phyloP scores from a whole-genome alignment of 257 asterid genomes.

The Parsonsia alboflavescens region DNA sequence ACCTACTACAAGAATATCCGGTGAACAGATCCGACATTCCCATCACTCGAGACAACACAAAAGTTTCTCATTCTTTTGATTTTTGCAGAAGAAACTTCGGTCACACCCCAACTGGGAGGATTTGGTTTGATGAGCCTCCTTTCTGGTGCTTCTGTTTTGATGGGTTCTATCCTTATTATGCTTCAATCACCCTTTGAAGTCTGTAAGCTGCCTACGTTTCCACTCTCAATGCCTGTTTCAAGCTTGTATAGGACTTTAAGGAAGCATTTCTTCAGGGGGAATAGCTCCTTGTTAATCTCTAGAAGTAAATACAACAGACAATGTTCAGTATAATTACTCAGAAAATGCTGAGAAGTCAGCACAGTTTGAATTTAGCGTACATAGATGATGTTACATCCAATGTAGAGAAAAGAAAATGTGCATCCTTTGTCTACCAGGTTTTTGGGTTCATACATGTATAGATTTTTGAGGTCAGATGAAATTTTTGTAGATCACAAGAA shows the following conservation, averaged over 20 bases:
- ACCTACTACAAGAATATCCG: conserved; percentile 63
- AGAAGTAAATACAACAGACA: not conserved
- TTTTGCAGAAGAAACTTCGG: not conserved
- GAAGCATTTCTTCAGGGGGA: not conserved
- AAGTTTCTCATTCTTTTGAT: conserved; percentile 54
- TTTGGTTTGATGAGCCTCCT: not conserved
- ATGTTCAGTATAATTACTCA: not conserved
- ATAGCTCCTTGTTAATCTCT: not conserved
- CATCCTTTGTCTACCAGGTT: not conserved
- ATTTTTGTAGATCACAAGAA: conserved; percentile 16
- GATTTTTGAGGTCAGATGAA: conserved; percentile 9
- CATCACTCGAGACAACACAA: conserved; percentile 43
- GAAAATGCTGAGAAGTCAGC: not conserved
- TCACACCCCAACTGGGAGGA: not conserved
- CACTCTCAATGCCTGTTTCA: not conserved
- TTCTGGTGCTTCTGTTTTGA: not conserved
- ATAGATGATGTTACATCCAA: conserved; percentile 2
- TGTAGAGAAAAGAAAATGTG: conserved; percentile 1
- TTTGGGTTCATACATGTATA: conserved; percentile 17
- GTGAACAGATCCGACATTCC: conserved; percentile 42
- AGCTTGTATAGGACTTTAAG: not conserved
- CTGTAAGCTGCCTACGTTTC: not conserved
- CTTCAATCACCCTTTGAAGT: not conserved
- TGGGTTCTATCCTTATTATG: not conserved
- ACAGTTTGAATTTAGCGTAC: not conserved